Base-by-base conservation (phyloP, 768 basidiomycete genomes). In the Termitomyces titanicus region DNA sequence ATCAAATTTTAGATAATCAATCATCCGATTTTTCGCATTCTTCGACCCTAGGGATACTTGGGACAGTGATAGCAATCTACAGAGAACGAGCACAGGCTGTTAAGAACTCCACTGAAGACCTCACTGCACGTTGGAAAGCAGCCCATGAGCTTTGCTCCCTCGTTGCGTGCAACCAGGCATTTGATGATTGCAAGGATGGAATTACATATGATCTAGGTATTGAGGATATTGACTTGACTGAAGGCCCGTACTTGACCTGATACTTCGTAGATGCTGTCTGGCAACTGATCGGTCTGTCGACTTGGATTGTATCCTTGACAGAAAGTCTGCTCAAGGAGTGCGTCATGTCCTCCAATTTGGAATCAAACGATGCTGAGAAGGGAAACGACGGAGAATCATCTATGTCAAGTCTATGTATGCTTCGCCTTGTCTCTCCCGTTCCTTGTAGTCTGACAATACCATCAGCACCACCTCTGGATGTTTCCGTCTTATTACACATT, bases 61-160 rank as follows among this genome's bases (percentile, higher is more conserved):
- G 79, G 3, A 61, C 74, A 24, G 67, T 74, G 10, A 67, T 74
- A 37, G 86, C 83, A 57, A 67, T 83, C 18, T 75, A 89, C 45
- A 80, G 77, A 66, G 68, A 18, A 29, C 56, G 53, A 35, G 43
- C 46, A 5, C 22, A 51, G 11, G 12, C 6, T 53, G n/a, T 53
- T 6, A 40, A 56, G 22, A 47, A 68, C 64, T 39, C 64, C 66
- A 15, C 66, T 68, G 52, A 47, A 46, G 73, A 77, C 10, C 61
- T 83, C 24, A 70, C 72, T 22, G 70, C 67, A 2, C 77, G 82
- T n/a, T 86, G 82, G 79, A 74, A 74, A 60, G 77, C 79, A n/a
- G 80, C 81, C 3, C 84, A 83, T 51, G 86, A 90, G 53, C 78
- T 89, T 49, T 83, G 82, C 58, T 86, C 88, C 7, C 53, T 92